Evolutionary conservation across 805 yeast species (phyloP).

Genomic region (Kurtzmaniella fragi): DNA sequence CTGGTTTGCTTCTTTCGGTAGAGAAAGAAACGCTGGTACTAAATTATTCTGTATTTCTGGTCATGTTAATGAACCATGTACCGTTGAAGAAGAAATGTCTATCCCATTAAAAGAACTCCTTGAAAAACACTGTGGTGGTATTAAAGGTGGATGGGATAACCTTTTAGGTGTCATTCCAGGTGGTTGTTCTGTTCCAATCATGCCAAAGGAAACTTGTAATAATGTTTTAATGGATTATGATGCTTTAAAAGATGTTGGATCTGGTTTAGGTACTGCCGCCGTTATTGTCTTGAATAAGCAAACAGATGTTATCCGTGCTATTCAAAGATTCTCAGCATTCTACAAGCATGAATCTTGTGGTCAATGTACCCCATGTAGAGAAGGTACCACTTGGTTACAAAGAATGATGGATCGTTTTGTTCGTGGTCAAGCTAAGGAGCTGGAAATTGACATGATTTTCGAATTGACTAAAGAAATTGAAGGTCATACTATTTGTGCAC

Average conservation of each 20-base stretch:
- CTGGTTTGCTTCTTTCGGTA: slow-evolving; percentile 81
- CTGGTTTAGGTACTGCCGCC: slow-evolving; percentile 90
- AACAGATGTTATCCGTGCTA: slow-evolving; percentile 79
- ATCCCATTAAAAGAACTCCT: slow-evolving; percentile 77
- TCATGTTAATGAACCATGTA: slow-evolving; percentile 88
- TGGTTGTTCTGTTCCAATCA: slow-evolving; percentile 81
- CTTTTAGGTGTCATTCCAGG: slow-evolving; percentile 85
- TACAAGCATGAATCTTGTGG: slow-evolving; percentile 93
- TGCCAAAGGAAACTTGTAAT: slow-evolving; percentile 64
- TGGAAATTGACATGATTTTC: slow-evolving; percentile 78
- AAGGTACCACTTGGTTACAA: slow-evolving; percentile 83
- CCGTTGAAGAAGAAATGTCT: slow-evolving; percentile 92
- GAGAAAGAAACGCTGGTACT: slow-evolving; percentile 80
- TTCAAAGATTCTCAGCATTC: slow-evolving; percentile 78
- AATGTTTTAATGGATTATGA: slow-evolving; percentile 82
- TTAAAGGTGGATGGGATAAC: slow-evolving; percentile 91
- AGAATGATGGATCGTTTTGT: slow-evolving; percentile 82
- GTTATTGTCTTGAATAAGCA: slow-evolving; percentile 87
- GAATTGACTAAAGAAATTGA: slow-evolving; percentile 85
- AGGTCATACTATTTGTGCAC: slow-evolving; percentile 89
- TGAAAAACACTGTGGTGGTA: slow-evolving; percentile 88
- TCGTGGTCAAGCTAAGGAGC: slow-evolving; percentile 72
- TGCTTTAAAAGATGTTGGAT: slow-evolving; percentile 77
- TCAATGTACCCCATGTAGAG: slow-evolving; percentile 93
- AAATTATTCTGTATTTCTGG: slow-evolving; percentile 85